Percentiles rank a stretch among this genome's conserved stretches.
Evolutionary conservation across 768 basidiomycete species (phyloP).

Genomic region (Floccularia luteovirens): DNA sequence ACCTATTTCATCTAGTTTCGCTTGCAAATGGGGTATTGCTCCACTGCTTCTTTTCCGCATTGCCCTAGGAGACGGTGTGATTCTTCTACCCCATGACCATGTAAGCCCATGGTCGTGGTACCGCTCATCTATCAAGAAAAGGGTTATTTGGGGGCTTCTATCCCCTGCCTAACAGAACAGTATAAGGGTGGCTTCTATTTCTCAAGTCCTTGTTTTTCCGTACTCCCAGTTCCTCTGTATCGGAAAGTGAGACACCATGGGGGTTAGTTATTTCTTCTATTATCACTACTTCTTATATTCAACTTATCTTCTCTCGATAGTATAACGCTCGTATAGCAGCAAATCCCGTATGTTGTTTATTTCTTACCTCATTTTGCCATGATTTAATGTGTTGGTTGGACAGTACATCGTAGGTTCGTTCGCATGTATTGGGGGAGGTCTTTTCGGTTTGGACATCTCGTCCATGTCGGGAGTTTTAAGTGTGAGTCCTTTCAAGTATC

Average conservation of each 20-base stretch:
- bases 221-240: too few relatives aligned
- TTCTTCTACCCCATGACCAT: too few relatives aligned
- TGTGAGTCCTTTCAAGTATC: conserved; percentile 10
- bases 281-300: background rate
- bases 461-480: conserved; percentile 75
- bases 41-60: too few relatives aligned
- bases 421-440: conserved; percentile 74
- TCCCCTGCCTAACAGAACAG: background rate
- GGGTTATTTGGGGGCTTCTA: too few relatives aligned
- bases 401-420: conserved; percentile 76
- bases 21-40: too few relatives aligned
- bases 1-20: too few relatives aligned
- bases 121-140: too few relatives aligned
- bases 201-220: too few relatives aligned
- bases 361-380: background rate
- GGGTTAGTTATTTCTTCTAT: conserved; percentile 3
- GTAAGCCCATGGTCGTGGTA: too few relatives aligned
- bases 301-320: background rate
- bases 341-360: conserved; percentile 15
- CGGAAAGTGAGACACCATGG: conserved; percentile 4
- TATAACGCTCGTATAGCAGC: conserved; percentile 25
- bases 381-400: background rate
- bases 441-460: conserved; percentile 78
- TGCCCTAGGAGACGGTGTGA: too few relatives aligned
- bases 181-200: background rate